Base-by-base conservation (phyloP, 345 rosid genomes). In the Lagerstroemia speciosa region DNA sequence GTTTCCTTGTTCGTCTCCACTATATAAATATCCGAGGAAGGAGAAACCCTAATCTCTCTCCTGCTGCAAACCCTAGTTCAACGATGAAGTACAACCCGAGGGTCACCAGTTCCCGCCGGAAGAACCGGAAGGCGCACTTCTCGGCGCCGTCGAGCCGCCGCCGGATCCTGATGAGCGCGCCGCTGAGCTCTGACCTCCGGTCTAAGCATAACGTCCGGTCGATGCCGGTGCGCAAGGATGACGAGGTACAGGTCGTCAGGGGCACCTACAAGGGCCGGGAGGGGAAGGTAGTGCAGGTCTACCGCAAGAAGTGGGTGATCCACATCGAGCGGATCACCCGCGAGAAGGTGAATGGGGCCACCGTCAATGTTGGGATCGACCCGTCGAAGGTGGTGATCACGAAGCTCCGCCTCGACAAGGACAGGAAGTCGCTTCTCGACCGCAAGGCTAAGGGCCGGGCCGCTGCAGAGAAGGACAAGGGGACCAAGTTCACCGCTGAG, bases 211-310 rank as follows among this genome's bases (percentile, higher is more conserved):
- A 63, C 32, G 64, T 65, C 20, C 24, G 75, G 10, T 73, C 75
- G 46, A 73, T 73, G 75, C 75, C 75, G 61, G 75, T 73, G 71
- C 71, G 75, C 62, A 67, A 73, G 75, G 75, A 73, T 37, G 75
- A 73, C 71, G 75, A 73, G 62, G 75, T 73, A 8, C 75, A 60
- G 71, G 71, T 73, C 66, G 75, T 67, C 48, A 53, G 75, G 48
- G 75, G 75, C 3, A 73, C 75, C 11, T 67, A 43, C 75, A 73
- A 73, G 53, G 75, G 75, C 26, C 66, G 75, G 29, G 75, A 73
- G 60, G 75, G 75, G 8, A 73, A 73, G 75, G 75, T 73, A 7
- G 71, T 73, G 27, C 71, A 73, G 75, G 75, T 73, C 22, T 73
- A 73, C 17, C 65, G 75, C 1, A 36, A 45, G 37, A 73, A 73